Base-by-base conservation (phyloP, 2,329 filamentous ascomycete species). In the Fusarium sp. region DNA sequence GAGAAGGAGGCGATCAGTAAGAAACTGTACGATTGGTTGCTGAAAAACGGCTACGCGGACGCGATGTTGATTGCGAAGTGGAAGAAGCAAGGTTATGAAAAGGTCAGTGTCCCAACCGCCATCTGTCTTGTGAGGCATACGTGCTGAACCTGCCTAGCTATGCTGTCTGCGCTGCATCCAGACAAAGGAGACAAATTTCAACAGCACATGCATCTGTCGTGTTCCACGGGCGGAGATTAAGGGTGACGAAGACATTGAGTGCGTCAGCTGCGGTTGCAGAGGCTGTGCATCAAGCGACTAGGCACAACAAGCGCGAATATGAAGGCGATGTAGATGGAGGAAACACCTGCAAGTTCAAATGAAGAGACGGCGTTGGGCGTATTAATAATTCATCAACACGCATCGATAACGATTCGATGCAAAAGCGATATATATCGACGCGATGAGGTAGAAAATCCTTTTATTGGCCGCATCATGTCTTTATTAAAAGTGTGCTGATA, bases 181-280 rank as follows among this genome's bases (percentile, higher is more conserved):
- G 84, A 98, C 96, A n/a, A 98, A 98, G 84, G 96, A 99, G 87
- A 99, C 96, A 36, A 99, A 99, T 83, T 99, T 98, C 86, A 96
- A 96, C 83, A 93, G 94, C 74, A 99, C 96, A 2, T 99, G 96
- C 82, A 96, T 99, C 79, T 99, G 96, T 83, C 93, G 96, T 58
- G 96, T 99, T 57, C 96, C 96, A 4, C 92, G 93, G 80, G 92
- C 94, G 38, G 90, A 97, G 82, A 84, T 99, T 80, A 98, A 98
- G 83, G 95, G 97, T 79, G 92, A 94, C 47, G 93, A 96, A 81
- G 93, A 94, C 42, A 92, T 98, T 38, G 93, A 98, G 83, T 99
- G 96, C 80, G 94, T 98, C 58, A 98, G 90, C 83, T 99, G 96
- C 83, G 96, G 96, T 14, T 99, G 96, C 82, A 88, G 94, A 79